Evolutionary conservation across 345 rosid genomes (phyloP), one percentile per base, ranked within the genome.

Genomic region (Gossypium herbaceum): DNA sequence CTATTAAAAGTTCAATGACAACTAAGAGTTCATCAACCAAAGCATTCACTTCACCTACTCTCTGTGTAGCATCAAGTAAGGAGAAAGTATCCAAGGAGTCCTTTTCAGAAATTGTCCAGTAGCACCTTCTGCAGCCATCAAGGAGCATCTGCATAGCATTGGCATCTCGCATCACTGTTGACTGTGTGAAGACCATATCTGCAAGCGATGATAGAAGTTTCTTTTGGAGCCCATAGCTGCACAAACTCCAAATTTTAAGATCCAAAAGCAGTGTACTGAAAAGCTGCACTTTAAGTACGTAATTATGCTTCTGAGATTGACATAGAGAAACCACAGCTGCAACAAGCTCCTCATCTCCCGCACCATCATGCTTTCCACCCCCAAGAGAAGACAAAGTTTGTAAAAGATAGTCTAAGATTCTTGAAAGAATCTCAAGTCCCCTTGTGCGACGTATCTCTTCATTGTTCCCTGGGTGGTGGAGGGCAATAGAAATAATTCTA

Each of bases 101-200:
- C 86, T 88, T 91, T 83, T 95, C 98, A 56, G 80, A 83, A 77
- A 88, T 78, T 76, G 87, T 87, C 99, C 99, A 95, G 79, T 93
- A 95, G 85, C 99, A 95, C 84, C 89, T 91, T 89, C 99, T 88
- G 87, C 99, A 91, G 79, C 97, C 96, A 88, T 95, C 99, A 76
- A 95, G 94, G 84, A 95, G 98, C 93, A 93, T 81, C 81, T 95
- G 99, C 81, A 95, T 90, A 80, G 99, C 99, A 81, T 91, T 91
- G 57, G 98, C 99, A 84, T 91, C 86, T 79, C 93, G 86, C 99
- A 95, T 95, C 68, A 86, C 93, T 55, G 81, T 76, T 77, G 97
- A 89, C 84, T 95, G 97, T 20, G 97, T 91, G 85, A 95, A 95
- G 84, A 95, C 99, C 98, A 91, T 93, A 87, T 95, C 99, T 68